These are phyloP conservation scores for Uronychia setigera DNA, from an alignment of 73 alveolate species.

Conservation along the genomic window DNA sequence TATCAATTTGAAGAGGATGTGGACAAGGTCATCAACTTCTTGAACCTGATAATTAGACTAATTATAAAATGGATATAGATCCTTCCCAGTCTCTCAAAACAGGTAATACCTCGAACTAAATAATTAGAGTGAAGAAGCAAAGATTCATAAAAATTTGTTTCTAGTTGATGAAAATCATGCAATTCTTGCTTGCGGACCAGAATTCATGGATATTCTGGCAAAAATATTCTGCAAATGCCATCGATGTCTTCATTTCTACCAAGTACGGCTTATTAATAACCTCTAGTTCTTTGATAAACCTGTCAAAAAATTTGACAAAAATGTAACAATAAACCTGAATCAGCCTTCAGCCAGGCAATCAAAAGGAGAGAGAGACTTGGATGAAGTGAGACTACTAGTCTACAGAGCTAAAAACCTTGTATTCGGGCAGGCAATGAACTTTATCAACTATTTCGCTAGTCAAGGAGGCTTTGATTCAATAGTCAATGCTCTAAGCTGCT, in stretches of 20 bases:
- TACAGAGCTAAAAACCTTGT: constrained; percentile 20
- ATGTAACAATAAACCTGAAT: background rate
- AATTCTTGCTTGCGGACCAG: constrained; percentile 27
- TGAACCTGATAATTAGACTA: constrained; percentile 35
- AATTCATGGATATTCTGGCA: constrained; percentile 59
- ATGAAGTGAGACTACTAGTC: constrained; percentile 31
- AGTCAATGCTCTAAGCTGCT: constrained; percentile 15
- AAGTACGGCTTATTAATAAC: constrained; percentile 9
- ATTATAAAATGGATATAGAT: constrained; percentile 54
- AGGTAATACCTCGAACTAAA: background rate
- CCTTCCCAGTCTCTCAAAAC: constrained; percentile 46
- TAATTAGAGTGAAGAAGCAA: constrained; percentile 9
- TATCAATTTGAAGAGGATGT: constrained; percentile 8
- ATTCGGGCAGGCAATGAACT: constrained; percentile 51
- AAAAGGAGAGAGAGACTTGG: constrained; percentile 47
- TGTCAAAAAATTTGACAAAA: constrained; percentile 21
- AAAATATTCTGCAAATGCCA: constrained; percentile 59
- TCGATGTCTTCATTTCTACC: constrained; percentile 52
- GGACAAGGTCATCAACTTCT: constrained; percentile 37
- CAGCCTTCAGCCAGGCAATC: background rate
- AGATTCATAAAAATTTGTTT: constrained; percentile 56
- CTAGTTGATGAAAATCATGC: constrained; percentile 69
- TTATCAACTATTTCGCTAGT: constrained; percentile 52
- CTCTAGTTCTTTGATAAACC: constrained; percentile 1
- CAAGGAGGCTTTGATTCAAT: constrained; percentile 69